Evolutionary conservation across 2,329 filamentous ascomycete genomes (phyloP).

Genomic region (Pseudocercospora macadamiae): DNA sequence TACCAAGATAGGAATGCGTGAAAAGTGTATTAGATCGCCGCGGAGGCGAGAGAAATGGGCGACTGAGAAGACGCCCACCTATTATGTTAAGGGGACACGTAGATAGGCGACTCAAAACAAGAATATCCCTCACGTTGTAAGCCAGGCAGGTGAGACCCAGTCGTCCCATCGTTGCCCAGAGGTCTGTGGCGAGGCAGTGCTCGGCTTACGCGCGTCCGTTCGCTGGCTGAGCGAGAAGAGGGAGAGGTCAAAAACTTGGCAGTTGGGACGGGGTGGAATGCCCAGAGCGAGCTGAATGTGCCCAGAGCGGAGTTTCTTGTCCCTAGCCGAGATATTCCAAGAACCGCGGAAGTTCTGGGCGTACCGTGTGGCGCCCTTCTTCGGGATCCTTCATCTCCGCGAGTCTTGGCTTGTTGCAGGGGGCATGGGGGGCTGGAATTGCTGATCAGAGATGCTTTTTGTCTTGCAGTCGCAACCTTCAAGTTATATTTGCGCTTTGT

Average conservation of each 20-base stretch:
- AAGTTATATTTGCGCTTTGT: not conserved
- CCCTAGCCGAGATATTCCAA: slow-evolving; percentile 4
- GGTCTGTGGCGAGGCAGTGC: slow-evolving; percentile 11
- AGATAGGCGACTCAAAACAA: not conserved
- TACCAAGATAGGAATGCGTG: no score
- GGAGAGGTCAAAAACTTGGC: not conserved
- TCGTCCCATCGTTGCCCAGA: not conserved
- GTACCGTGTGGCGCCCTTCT: slow-evolving; percentile 4
- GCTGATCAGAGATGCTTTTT: not conserved
- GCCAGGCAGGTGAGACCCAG: not conserved
- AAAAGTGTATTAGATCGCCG: no score
- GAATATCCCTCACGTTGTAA: not conserved
- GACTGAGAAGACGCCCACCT: no score
- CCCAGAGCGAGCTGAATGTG: slow-evolving; percentile 1
- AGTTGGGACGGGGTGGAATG: slow-evolving; percentile 9
- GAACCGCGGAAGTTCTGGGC: slow-evolving; percentile 11
- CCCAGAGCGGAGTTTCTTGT: slow-evolving; percentile 17
- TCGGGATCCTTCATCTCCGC: slow-evolving; percentile 9
- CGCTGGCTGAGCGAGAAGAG: not conserved
- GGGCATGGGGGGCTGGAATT: not conserved
- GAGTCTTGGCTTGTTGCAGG: slow-evolving; percentile 11
- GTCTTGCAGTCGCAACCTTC: not conserved
- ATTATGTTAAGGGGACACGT: not conserved
- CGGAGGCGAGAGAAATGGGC: no score
- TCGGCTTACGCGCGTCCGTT: slow-evolving; percentile 9